Percentiles rank a stretch among this genome's conserved stretches.
Conservation (phyloP, 2,329 filamentous ascomycete genomes). For the Aaosphaeria arxii region DNA sequence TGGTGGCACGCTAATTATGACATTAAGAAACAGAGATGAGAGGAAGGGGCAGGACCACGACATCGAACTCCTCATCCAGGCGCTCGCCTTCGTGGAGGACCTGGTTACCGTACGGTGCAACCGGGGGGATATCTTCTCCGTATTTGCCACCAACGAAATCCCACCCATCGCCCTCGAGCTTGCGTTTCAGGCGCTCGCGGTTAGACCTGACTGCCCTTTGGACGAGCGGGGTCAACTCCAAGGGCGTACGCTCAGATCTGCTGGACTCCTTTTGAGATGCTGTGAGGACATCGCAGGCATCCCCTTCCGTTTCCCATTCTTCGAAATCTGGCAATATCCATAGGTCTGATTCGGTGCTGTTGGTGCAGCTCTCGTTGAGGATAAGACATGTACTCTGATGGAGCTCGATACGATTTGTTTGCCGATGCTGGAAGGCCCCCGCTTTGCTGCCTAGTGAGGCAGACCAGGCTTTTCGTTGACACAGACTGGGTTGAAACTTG, state of each 20-base stretch:
- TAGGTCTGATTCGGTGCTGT: conserved; percentile 20
- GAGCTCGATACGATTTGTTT: conserved; percentile 7
- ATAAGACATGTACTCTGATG: conserved; percentile 23
- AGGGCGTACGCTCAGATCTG: background rate
- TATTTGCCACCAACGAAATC: conserved; percentile 29
- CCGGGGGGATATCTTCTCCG: conserved; percentile 16
- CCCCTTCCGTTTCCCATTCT: conserved; percentile 19
- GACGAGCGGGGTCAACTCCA: conserved; percentile 15
- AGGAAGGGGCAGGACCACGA: conserved; percentile 20
- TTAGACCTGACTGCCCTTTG: conserved; percentile 26
- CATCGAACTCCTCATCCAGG: conserved; percentile 34
- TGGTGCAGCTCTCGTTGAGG: conserved; percentile 7
- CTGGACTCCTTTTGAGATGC: conserved; percentile 1
- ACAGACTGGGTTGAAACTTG: background rate
- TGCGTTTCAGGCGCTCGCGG: conserved; percentile 22
- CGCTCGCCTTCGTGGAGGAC: conserved; percentile 10
- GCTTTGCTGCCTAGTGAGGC: conserved; percentile 7
- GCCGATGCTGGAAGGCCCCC: conserved; percentile 4
- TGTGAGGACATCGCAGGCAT: background rate
- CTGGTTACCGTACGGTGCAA: conserved; percentile 3
- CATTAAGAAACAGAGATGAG: too few relatives aligned
- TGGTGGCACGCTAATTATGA: too few relatives aligned
- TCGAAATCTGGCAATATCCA: conserved; percentile 33
- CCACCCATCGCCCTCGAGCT: conserved; percentile 33
- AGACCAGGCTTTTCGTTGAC: conserved; percentile 8